Conservation (phyloP, 2,329 filamentous ascomycete species). For the Ascochyta viciae-villosae region DNA sequence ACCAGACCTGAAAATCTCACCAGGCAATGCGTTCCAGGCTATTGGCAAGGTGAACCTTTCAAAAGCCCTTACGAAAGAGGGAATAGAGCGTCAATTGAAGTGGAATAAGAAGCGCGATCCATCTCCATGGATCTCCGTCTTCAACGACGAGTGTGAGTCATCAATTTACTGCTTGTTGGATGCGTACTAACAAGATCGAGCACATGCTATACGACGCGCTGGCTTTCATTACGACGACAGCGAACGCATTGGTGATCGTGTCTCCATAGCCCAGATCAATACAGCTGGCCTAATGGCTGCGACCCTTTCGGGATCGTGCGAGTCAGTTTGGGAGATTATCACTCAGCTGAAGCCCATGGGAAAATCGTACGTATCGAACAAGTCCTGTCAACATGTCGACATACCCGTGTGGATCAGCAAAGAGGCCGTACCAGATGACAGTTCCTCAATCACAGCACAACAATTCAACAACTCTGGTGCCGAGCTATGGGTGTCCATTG, state of each 20-base stretch:
- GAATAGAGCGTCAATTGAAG: constrained; percentile 16
- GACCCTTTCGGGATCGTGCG: constrained; percentile 1
- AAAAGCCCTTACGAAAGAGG: constrained; percentile 2
- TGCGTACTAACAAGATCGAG: neutral
- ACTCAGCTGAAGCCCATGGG: no score
- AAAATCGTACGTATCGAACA: no score
- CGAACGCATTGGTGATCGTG: constrained; percentile 8
- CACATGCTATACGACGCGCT: neutral
- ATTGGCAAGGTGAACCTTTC: constrained; percentile 10
- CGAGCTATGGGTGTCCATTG: neutral
- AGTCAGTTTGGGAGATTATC: no score
- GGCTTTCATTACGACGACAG: constrained; percentile 13
- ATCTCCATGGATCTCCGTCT: constrained; percentile 21
- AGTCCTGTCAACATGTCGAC: no score
- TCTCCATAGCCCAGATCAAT: constrained; percentile 16
- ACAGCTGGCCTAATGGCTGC: constrained; percentile 11
- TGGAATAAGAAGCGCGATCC: constrained; percentile 21
- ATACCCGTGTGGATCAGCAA: no score
- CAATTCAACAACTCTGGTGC: no score
- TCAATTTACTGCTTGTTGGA: no score
- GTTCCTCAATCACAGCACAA: no score
- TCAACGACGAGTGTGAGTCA: constrained; percentile 17
- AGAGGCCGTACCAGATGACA: no score
- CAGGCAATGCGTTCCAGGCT: constrained; percentile 25
- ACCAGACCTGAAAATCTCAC: constrained; percentile 6